Percentiles rank a stretch among this genome's conserved stretches.
phyloP scores from a whole-genome alignment of 495 filamentous ascomycete species.

The Tuber umbilicatum region DNA sequence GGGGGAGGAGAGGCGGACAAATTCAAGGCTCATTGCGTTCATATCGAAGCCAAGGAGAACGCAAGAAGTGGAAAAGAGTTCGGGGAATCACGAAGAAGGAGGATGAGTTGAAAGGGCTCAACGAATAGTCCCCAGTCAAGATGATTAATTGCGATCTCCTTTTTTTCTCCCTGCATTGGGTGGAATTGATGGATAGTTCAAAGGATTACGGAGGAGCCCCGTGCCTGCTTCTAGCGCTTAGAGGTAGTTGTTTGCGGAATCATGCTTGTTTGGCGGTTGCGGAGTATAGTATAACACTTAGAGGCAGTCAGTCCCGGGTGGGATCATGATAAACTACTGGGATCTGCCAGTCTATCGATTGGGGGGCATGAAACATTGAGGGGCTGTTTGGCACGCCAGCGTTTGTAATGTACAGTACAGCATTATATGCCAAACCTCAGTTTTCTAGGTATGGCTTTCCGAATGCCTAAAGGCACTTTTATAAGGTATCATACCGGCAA shows the following conservation, averaged over 20 bases:
- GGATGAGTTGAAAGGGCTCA: constrained; percentile 55
- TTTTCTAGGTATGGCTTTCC: too few species aligned
- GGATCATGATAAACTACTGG: neutral
- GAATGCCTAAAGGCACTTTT: too few species aligned
- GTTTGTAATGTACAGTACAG: too few species aligned
- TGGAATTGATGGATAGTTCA: neutral
- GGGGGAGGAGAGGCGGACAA: constrained; percentile 45
- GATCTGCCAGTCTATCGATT: neutral
- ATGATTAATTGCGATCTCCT: neutral
- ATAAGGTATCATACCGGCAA: too few species aligned
- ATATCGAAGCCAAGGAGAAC: constrained; percentile 49
- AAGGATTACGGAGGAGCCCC: neutral
- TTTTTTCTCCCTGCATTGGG: neutral
- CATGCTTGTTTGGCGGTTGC: neutral
- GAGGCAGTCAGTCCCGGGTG: neutral
- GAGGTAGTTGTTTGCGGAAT: neutral
- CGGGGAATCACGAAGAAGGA: constrained; percentile 50
- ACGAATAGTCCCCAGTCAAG: constrained; percentile 44
- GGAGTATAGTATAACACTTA: neutral
- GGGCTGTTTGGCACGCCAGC: too few species aligned
- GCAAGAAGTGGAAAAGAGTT: constrained; percentile 47
- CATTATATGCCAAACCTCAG: too few species aligned
- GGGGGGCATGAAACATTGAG: neutral
- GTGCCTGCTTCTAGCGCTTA: neutral
- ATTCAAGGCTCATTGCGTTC: constrained; percentile 51